Evolutionary conservation across 768 basidiomycete species (phyloP), one percentile per base, ranked within the genome.

Genomic region (Rhodosporidiobolus odoratus): DNA sequence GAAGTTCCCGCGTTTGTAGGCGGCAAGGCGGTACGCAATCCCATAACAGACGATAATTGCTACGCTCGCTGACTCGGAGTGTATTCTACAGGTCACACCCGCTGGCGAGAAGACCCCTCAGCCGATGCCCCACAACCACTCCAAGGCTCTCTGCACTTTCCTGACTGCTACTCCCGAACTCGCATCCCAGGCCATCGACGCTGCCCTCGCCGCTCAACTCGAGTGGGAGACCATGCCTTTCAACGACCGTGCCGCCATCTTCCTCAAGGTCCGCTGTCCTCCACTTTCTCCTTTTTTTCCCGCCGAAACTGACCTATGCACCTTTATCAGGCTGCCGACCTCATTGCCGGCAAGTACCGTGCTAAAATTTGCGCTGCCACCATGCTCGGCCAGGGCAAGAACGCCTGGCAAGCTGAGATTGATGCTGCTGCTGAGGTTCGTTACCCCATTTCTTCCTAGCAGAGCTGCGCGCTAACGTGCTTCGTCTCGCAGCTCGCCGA

Each of bases 331-430:
- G 96, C 96, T 8, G 96, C 96, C 32, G 96, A 99, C 79, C 86
- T 99, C 60, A 86, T 92, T 66, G 88, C 90, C 78, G 91, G 91
- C 64, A 99, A 98, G 84, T 96, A 97, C 80, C 84, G 96, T 73
- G 95, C 94, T 83, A 88, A 89, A 81, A 83, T 99, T 57, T 84
- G 97, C 82, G 96, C 96, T 50, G 93, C 95, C 48, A 98, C 95
- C 53, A 96, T 99, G 81, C 84, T 99, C 57, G 96, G 96, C 23
- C 96, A 99, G 82, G 96, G 96, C 50, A 99, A 99, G 86, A 99
- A 97, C 79, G 88, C 85, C 23, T 99, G 96, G 96, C 96, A 99
- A 82, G 96, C 96, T 23, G 96, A 99, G 84, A 98, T 99, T 72
- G 96, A 99, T 79, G 92, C 96, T 64, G 96, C 93, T 25, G 95